Evolutionary conservation across 176 grass and related monocot genomes (phyloP), one percentile per base, ranked within the genome.

Genomic region (Aegilops umbellulata): DNA sequence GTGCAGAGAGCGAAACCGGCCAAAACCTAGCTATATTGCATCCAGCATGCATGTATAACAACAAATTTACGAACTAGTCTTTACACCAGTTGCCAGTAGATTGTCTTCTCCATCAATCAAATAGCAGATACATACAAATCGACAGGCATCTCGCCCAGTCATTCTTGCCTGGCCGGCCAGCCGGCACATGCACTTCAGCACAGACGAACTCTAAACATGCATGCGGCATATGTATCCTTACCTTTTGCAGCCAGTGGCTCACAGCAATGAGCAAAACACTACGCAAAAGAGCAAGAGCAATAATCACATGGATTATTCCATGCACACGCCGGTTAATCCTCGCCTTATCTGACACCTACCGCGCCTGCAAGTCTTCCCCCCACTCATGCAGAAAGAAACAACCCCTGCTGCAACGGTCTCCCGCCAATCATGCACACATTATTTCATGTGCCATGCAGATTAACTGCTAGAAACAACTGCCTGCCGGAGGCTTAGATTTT

Each of bases 281-380:
- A 26, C 32, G 79, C 51, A 65, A 69, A 75, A 77, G 71, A 39
- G 80, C 17, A 82, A 72, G 78, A 63, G 38, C 88, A 78, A 78
- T 76, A 77, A 78, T 83, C 79, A 58, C 79, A 86, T 79, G 74
- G 78, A 83, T 84, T 60, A 76, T 84, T 84, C 70, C 88, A 82
- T 90, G 62, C 51, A 64, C 12, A 80, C 76, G 74, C 79, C 36
- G 42, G 44, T 51, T 42, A 84, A 47, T 69, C n/a, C 63, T 82
- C 29, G 49, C 64, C 65, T 87, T 70, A 69, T 81, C 76, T 84
- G 76, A 79, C 49, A 30, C 78, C 77, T 30, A 86, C 86, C 27
- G 89, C 92, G 46, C 71, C 71, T 96, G 94, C 90, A 99, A 86
- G 97, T 99, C 97, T 88, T 88, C 82, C 17, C 69, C 47, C 81